These are phyloP conservation scores for Lanmaoa pseudosensibilis DNA, from an alignment of 768 basidiomycete genomes.

Conservation along the genomic window DNA sequence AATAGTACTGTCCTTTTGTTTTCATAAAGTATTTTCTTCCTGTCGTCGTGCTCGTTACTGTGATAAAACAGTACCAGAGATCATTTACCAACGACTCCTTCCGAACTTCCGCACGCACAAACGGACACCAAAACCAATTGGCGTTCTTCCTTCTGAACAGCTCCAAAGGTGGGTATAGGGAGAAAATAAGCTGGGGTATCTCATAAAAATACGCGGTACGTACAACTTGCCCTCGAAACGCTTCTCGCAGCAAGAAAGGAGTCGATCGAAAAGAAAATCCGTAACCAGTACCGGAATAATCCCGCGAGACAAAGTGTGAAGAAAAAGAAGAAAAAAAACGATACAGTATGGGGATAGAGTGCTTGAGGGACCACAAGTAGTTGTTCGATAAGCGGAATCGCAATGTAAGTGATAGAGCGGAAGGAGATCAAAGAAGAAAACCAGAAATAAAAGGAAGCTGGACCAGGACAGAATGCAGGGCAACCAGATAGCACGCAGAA, in stretches of 20 bases:
- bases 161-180: conserved; percentile 1
- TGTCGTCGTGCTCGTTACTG: neutral
- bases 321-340: neutral
- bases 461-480: conserved; percentile 5
- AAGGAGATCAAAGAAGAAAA: conserved; percentile 5
- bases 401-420: conserved; percentile 8
- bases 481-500: conserved; percentile 3
- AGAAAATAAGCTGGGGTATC: conserved; percentile 27
- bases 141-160: neutral
- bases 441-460: neutral
- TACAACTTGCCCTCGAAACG: conserved; percentile 5
- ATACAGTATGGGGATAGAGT: conserved; percentile 5
- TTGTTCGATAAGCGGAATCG: conserved; percentile 18
- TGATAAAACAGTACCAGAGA: neutral
- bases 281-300: conserved; percentile 22
- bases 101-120: neutral
- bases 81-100: neutral
- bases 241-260: conserved; percentile 5
- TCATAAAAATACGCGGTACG: conserved; percentile 18
- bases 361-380: conserved; percentile 1
- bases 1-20: neutral
- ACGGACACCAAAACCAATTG: neutral
- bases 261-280: conserved; percentile 14
- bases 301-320: conserved; percentile 5
- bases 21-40: neutral